Base-by-base conservation (phyloP, 2,329 filamentous ascomycete species). In the Purpureocillium takamizusanense region DNA sequence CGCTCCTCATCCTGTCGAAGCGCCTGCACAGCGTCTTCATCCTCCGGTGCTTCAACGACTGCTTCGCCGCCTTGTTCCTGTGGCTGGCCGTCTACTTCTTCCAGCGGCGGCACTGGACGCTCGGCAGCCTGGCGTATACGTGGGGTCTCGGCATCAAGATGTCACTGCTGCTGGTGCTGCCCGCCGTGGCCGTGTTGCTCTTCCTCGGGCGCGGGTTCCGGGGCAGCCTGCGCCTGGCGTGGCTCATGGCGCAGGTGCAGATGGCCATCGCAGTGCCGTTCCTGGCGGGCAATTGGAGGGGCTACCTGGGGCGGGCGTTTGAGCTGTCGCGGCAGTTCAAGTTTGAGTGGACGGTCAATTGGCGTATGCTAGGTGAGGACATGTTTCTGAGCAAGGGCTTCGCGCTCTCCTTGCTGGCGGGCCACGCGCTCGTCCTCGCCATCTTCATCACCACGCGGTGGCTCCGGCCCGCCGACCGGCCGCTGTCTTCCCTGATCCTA, bases 281-380 rank as follows among this genome's bases (percentile, higher is more conserved):
- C 62, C 57, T 85, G 16, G 58, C 70, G 9, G 66, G 65, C 31
- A 83, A 87, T 49, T 62, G 79, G 15, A 60, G 63, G 42, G 85
- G 81, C 21, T 98, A 98, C 57, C 56, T 94, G 14, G 74, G 76
- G 34, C 74, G 84, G 46, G 88, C 92, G 0, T 98, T 98, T 56
- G 88, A 98, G 64, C 73, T 98, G 42, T 88, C 85, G 34, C 75
- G 92, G 39, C 79, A 86, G 51, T 98, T 98, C 64, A 72, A 95
- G 51, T 97, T 90, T 70, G 88, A 90, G 63, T 98, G 92, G 92
- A 98, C 92, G 0, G 92, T 98, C 49, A 98, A 98, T 61, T 98
- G 92, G 92, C 80, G 89, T 38, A 97, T 97, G 57, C 64, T 95
- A n/a, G 81, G 84, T 13, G 88, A 95, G 61, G 76, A 84, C 7